Base-by-base conservation (phyloP, 2,329 filamentous ascomycete species). In the Gliomastix tumulicola region DNA sequence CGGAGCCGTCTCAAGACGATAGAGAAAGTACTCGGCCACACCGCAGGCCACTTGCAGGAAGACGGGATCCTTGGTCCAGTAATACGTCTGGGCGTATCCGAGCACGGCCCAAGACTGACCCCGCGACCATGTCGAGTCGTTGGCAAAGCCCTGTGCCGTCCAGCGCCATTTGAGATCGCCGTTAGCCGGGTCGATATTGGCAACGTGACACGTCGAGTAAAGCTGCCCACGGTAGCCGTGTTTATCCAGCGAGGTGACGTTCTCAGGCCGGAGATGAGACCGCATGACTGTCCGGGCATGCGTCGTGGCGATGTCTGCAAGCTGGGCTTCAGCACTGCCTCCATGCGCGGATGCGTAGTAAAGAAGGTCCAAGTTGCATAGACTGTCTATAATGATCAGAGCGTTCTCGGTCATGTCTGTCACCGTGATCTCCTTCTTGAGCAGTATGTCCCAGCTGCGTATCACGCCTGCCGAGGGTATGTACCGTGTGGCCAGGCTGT, bases 31-130 rank as follows among this genome's bases (percentile, higher is more conserved):
- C 21, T 69, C 55, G 1, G 66, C 67, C 27, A 65, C 63, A 4
- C 49, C 44, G 4, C 56, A 49, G 0, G 69, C 60, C 4, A 68
- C 68, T 0, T 57, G 44, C 1, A 71, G 54, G 38, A 69, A 71
- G 2, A 51, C 51, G 0, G 23, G 27, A 20, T 67, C 60, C 11
- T 55, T 53, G 0, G 65, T 71, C 66, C 67, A 70, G 15, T 45
- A 43, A 36, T 68, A 70, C 0, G 61, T 61, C 44, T 70, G 60
- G 1, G 60, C 59, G 37, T 69, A 71, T 0, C 68, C 68, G 33
- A 60, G 55, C 3, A 71, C 63, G 0, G 62, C 60, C 68, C 68
- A 72, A 1, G 66, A 65, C 39, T 72, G 68, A 1, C 68, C 68
- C 4, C 68, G 56, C 6, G 60, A 52, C 68, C 68, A 72, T 7